phyloP scores from a whole-genome alignment of 176 grass and related monocot species.

The Chrysopogon serrulatus region DNA sequence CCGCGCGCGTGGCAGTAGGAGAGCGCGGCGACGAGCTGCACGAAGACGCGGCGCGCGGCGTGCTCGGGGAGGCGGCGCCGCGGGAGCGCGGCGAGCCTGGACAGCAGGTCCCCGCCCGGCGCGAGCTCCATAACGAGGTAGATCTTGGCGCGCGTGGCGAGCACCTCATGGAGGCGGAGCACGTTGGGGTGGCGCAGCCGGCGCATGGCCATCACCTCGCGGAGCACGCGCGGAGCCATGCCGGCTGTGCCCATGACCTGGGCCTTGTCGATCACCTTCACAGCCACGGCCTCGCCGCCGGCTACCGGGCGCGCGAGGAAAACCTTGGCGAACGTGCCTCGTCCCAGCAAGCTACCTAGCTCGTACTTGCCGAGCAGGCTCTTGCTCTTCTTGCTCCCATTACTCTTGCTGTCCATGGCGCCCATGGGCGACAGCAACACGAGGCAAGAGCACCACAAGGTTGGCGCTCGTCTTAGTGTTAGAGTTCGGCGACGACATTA shows the following conservation, averaged over 20 bases:
- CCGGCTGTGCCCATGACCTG: conserved; percentile 20
- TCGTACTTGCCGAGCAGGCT: conserved; percentile 76
- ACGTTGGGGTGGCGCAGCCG: conserved; percentile 68
- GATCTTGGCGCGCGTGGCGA: conserved; percentile 56
- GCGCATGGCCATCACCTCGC: conserved; percentile 67
- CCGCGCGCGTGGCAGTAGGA: conserved; percentile 61
- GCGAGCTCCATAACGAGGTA: conserved; percentile 77
- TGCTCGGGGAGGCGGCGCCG: conserved; percentile 39
- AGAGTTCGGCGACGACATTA: no score
- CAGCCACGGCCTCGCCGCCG: conserved; percentile 39
- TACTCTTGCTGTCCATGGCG: conserved; percentile 7
- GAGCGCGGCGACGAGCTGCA: conserved; percentile 61
- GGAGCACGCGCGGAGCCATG: conserved; percentile 45
- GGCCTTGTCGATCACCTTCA: conserved; percentile 72
- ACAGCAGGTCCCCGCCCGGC: conserved; percentile 52
- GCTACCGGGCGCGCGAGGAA: conserved; percentile 53
- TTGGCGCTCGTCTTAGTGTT: no score
- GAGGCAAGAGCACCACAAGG: neutral
- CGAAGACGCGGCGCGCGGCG: conserved; percentile 47
- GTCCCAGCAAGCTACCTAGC: conserved; percentile 54
- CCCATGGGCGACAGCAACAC: neutral
- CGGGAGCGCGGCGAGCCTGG: conserved; percentile 30
- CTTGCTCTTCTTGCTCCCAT: neutral
- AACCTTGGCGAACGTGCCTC: conserved; percentile 83
- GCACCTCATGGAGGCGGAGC: conserved; percentile 75